A percentile compares a stretch with the other conserved stretches of the same genome.
Evolutionary conservation across 1,139 yeast species (phyloP).

Genomic region (Candida pseudoviswanathii): DNA sequence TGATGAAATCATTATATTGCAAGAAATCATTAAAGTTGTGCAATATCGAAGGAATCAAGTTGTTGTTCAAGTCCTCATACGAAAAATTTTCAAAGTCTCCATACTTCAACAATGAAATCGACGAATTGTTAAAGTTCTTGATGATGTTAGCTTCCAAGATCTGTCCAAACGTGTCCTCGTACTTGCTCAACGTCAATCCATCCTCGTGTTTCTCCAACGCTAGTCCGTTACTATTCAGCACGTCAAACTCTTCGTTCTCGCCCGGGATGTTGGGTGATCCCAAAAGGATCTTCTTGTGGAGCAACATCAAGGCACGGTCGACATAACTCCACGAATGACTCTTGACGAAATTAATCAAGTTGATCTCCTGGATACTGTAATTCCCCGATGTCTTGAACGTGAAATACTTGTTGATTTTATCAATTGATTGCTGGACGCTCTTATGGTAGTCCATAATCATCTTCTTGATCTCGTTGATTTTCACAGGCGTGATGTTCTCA

Average conservation of each 20-base stretch:
- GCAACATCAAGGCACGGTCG: conserved; percentile 55
- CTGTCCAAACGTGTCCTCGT: conserved; percentile 46
- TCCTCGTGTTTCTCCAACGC: conserved; percentile 7
- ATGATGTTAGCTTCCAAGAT: conserved; percentile 44
- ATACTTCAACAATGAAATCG: conserved; percentile 40
- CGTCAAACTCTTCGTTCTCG: conserved; percentile 9
- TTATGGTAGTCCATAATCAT: conserved; percentile 53
- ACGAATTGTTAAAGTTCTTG: conserved; percentile 35
- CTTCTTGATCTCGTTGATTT: conserved; percentile 46
- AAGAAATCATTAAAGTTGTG: conserved; percentile 59
- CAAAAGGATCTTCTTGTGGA: conserved; percentile 55
- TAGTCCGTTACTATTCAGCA: background rate
- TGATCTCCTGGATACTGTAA: conserved; percentile 42
- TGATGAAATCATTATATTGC: conserved; percentile 49
- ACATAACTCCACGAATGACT: conserved; percentile 56
- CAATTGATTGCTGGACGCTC: conserved; percentile 49
- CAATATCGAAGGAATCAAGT: conserved; percentile 57
- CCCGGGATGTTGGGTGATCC: conserved; percentile 22
- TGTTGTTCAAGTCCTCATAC: conserved; percentile 53
- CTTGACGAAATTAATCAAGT: conserved; percentile 50
- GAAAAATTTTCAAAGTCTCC: conserved; percentile 37
- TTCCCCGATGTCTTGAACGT: conserved; percentile 30
- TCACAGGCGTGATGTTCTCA: conserved; percentile 35
- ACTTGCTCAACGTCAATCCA: conserved; percentile 34
- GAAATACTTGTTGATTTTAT: conserved; percentile 27